Conservation (phyloP, 140 eudicot genomes). For the Bidens hawaiensis region DNA sequence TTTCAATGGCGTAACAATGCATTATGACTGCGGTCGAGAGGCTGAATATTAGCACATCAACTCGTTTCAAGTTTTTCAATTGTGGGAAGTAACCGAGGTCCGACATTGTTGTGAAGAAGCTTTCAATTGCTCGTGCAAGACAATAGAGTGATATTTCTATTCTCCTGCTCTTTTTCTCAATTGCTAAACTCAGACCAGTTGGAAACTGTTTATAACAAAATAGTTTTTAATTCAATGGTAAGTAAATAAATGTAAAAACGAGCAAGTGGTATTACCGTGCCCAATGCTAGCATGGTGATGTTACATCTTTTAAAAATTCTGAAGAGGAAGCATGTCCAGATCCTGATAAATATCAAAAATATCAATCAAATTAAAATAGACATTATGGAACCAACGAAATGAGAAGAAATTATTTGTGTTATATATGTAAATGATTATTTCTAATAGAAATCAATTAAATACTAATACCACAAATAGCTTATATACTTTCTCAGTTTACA, state of each 20-base stretch:
- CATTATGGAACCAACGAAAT: not conserved
- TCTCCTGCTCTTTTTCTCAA: constrained; percentile 94
- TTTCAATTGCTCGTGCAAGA: constrained; percentile 92
- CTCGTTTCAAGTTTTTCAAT: constrained; percentile 54
- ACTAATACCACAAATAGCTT: not conserved
- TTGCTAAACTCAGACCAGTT: constrained; percentile 87
- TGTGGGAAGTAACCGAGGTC: constrained; percentile 78
- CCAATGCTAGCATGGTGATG: constrained; percentile 82
- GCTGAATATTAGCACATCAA: constrained; percentile 86
- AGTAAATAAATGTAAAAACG: constrained; percentile 2
- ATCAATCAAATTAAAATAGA: constrained; percentile 3
- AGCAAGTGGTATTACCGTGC: constrained; percentile 56
- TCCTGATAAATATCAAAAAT: constrained; percentile 43
- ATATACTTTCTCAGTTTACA: not conserved
- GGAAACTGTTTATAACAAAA: constrained; percentile 59
- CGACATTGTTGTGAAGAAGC: constrained; percentile 95
- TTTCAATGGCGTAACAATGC: constrained; percentile 97
- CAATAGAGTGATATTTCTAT: constrained; percentile 95
- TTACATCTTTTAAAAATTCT: constrained; percentile 79
- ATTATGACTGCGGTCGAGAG: constrained; percentile 88
- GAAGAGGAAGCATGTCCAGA: constrained; percentile 96
- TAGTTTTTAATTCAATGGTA: not conserved
- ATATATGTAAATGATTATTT: too few species aligned
- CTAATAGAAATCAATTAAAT: too few species aligned
- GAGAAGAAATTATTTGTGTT: not conserved